These are phyloP conservation scores for Melampsora larici-populina DNA, from an alignment of 1,284 basidiomycete genomes.

Conservation along the genomic window DNA sequence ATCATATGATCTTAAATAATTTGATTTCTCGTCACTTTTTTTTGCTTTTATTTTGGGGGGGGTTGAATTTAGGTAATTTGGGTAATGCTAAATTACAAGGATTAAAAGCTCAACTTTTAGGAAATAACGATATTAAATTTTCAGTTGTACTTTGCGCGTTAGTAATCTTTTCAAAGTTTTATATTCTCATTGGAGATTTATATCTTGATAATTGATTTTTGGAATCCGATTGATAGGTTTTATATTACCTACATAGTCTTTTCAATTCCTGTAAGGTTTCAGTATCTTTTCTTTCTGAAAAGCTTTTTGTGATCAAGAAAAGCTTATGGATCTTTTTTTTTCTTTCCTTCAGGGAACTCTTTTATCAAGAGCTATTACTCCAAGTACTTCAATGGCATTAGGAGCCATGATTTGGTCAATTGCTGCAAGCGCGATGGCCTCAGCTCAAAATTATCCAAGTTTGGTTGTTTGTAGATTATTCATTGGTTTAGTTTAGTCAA, in stretches of 20 bases:
- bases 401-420: not conserved
- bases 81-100: not conserved
- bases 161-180: too few relatives aligned
- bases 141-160: not conserved
- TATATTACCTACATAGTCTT: not conserved
- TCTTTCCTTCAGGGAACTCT: not conserved
- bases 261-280: not conserved
- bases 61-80: not conserved
- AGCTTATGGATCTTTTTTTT: too few relatives aligned
- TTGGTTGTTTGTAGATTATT: not conserved
- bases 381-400: not conserved
- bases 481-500: conserved; percentile 27
- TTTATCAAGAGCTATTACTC: not conserved
- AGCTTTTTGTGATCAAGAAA: too few relatives aligned
- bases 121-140: not conserved
- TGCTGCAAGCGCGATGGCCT: not conserved
- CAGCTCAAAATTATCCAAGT: not conserved
- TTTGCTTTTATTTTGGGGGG: not conserved
- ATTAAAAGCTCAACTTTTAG: not conserved
- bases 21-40: too few relatives aligned
- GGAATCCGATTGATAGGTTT: not conserved
- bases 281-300: too few relatives aligned
- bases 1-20: too few relatives aligned
- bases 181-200: too few relatives aligned
- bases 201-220: too few relatives aligned